Evolutionary conservation across 805 yeast species (phyloP), one percentile per base, ranked within the genome.

Genomic region (Yamadazyma phyllophila): DNA sequence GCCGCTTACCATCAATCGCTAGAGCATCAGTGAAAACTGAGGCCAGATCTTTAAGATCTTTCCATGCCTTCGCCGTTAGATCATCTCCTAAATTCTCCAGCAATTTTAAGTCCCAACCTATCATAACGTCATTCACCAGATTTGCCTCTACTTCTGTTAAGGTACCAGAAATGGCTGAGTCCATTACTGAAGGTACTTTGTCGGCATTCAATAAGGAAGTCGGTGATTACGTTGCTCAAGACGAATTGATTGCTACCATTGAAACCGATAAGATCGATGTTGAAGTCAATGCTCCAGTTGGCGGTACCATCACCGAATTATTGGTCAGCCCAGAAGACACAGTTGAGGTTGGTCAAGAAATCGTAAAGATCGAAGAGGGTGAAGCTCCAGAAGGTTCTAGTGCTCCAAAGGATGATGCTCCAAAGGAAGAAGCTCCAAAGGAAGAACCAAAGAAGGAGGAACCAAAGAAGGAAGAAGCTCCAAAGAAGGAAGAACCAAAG

Each of bases 101-200:
- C 13, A 13, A 15, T 32, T 41, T 31, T 16, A 45, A 45, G 27
- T 16, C 29, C 16, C 41, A 39, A 43, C 36, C 46, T 15, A 43
- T 45, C 24, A 45, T 36, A 13, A 45, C 66, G 54, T 47, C 54
- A 14, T 65, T 66, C 56, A 57, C 53, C 50, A 65, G 77, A 58
- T 65, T 64, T 38, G 74, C 71, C 32, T 66, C 74, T 17, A 65
- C 64, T 35, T 55, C 71, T 40, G 96, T 92, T 43, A 88, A 90
- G 67, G 98, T 94, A 16, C 99, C 99, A 40, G 95, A 88, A 54
- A 90, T 94, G 97, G 98, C 99, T 36, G 99, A 94, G 73, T 91
- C 97, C 41, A 85, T 94, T 62, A 88, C 97, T 35, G 99, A 94
- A 69, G 99, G 99, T 65, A 88, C 98, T 41, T 78, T 94, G 55